Base-by-base conservation (phyloP, 495 filamentous ascomycete genomes). In the Penicillium cosmopolitanum region DNA sequence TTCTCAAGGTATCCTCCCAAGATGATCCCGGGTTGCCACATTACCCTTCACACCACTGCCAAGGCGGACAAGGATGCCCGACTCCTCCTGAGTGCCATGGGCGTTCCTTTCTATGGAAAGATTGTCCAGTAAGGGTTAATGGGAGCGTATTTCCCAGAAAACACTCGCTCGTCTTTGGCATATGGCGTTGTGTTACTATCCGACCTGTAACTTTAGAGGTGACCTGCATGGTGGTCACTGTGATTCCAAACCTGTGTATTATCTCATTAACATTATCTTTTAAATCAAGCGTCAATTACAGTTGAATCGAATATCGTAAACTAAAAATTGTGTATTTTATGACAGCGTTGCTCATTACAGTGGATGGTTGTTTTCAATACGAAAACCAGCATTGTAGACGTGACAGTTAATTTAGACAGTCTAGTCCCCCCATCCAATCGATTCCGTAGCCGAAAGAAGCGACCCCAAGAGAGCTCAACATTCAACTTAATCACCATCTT, bases 11-110 rank as follows among this genome's bases (percentile, higher is more conserved):
- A 96, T 70, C 92, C 92, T 19, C 84, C 90, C 23, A 92, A 89
- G 78, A 94, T 97, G 93, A 90, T 98, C 50, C 92, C 95, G 5
- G 93, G 92, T 67, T 89, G 90, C 74, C 86, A 96, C 63, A 83
- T 98, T 55, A 90, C 87, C 35, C 72, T 97, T 55, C 91, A 97
- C 74, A 98, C 95, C 5, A 85, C 89, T 35, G 95, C 95, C 43
- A 92, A 80, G 18, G 96, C 89, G 16, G 93, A 98, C 67, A 87
- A 87, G 66, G 94, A 98, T 67, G 96, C 92, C n/a, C 85, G 90
- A 61, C 68, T 98, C 57, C 80, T 98, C 55, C 82, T 97, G 35
- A 87, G 86, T 67, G 81, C 92, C 25, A 75, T 97, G 68, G 95
- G 95, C 15, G 66, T 80, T 51, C 93, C 93, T 0, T 96, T 96